phyloP scores from a whole-genome alignment of 2,329 filamentous ascomycete genomes.

The Venturia oleaginea region DNA sequence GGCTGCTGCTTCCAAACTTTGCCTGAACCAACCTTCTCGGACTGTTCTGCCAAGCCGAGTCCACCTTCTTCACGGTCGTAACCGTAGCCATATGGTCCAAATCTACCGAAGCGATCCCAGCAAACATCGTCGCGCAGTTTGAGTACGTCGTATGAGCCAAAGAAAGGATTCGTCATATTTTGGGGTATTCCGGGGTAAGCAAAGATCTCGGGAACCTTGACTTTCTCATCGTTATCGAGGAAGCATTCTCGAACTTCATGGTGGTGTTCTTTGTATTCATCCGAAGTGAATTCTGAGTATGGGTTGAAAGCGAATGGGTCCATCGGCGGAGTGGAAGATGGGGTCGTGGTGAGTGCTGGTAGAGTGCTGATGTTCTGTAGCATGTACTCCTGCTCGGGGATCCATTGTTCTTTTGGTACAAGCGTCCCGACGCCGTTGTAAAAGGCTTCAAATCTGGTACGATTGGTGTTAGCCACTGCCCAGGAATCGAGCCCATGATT shows the following conservation, averaged over 20 bases:
- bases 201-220: conserved; percentile 52
- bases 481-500: not conserved
- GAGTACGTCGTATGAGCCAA: conserved; percentile 40
- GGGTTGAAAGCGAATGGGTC: conserved; percentile 35
- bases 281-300: conserved; percentile 35
- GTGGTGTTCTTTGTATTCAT: conserved; percentile 39
- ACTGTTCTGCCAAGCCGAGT: conserved; percentile 39
- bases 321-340: conserved; percentile 27
- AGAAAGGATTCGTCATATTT: conserved; percentile 39
- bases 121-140: conserved; percentile 40
- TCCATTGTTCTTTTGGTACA: conserved; percentile 33
- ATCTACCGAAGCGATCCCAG: conserved; percentile 42
- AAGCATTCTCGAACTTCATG: conserved; percentile 52
- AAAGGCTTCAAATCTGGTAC: conserved; percentile 34
- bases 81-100: conserved; percentile 43
- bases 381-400: conserved; percentile 37
- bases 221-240: conserved; percentile 49
- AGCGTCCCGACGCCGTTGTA: conserved; percentile 41
- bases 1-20: conserved; percentile 45
- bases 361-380: conserved; percentile 18
- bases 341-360: conserved; percentile 18
- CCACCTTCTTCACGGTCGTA: conserved; percentile 37
- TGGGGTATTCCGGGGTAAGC: conserved; percentile 50
- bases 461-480: not conserved
- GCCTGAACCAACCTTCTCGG: conserved; percentile 35